phyloP scores from a whole-genome alignment of 768 basidiomycete species.

The Lactarius indigo region DNA sequence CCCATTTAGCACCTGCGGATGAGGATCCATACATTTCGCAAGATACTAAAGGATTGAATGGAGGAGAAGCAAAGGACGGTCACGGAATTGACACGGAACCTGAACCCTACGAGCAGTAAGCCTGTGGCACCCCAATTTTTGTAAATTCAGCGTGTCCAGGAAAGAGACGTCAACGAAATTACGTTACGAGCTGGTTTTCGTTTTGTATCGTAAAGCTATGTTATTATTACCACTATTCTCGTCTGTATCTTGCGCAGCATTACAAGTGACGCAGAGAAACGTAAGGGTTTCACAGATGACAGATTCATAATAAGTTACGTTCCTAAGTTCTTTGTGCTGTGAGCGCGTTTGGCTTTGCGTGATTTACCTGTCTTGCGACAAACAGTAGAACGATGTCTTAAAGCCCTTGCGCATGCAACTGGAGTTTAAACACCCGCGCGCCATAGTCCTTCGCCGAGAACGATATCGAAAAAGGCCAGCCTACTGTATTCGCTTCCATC shows the following conservation, averaged over 20 bases:
- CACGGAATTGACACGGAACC: background rate
- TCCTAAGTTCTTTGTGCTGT: background rate
- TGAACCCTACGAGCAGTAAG: background rate
- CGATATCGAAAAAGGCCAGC: background rate
- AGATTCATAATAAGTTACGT: background rate
- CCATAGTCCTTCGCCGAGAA: background rate
- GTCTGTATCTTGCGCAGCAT: background rate
- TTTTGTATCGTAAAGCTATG: background rate
- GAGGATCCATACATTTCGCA: slow-evolving; percentile 13
- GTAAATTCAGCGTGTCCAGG: background rate
- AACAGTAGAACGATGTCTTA: background rate
- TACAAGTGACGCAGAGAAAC: background rate
- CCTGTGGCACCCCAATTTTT: background rate
- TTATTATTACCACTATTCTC: background rate
- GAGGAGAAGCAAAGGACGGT: background rate
- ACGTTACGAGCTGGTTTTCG: background rate
- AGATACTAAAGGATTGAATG: background rate
- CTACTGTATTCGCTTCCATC: too few relatives aligned
- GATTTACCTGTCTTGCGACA: background rate
- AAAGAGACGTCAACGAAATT: background rate
- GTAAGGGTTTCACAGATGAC: background rate
- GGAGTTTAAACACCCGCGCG: background rate
- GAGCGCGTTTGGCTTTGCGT: background rate
- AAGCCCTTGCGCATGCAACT: background rate
- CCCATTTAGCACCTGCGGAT: background rate